A percentile compares a stretch with the other conserved stretches of the same genome.
Conservation (phyloP, 371 early-diverging fungal species). For the Caulochytrium protostelioides region DNA sequence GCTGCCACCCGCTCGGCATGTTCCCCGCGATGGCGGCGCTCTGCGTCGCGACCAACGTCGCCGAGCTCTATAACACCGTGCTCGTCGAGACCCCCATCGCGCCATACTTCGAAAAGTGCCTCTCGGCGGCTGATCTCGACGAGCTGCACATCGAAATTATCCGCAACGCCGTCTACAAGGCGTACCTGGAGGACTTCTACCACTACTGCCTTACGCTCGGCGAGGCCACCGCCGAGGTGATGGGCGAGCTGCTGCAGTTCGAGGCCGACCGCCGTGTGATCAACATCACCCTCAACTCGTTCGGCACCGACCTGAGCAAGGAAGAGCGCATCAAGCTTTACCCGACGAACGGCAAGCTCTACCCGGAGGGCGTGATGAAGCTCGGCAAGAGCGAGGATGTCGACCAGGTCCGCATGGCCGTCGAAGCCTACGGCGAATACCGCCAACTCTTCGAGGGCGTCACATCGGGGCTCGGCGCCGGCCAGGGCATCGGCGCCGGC, state of each 20-base stretch:
- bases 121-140: constrained; percentile 88
- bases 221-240: constrained; percentile 76
- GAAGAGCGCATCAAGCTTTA: constrained; percentile 84
- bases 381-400: constrained; percentile 78
- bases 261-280: constrained; percentile 93
- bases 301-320: constrained; percentile 84
- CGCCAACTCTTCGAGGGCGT: constrained; percentile 27
- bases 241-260: constrained; percentile 81
- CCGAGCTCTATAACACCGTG: constrained; percentile 85
- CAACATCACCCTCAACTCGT: constrained; percentile 94
- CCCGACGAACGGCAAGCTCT: constrained; percentile 73
- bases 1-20: constrained; percentile 87
- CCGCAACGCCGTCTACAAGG: constrained; percentile 91
- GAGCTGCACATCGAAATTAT: constrained; percentile 97
- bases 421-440: constrained; percentile 71
- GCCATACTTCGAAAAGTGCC: constrained; percentile 87
- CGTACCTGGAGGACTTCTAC: constrained; percentile 94
- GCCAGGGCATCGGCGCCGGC: too few species aligned
- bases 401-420: constrained; percentile 67
- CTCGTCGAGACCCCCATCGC: constrained; percentile 92
- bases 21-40: constrained; percentile 94
- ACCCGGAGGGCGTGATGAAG: constrained; percentile 67
- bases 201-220: constrained; percentile 61
- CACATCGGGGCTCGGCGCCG: constrained; percentile 4
- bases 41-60: constrained; percentile 86